phyloP scores from a whole-genome alignment of 2,329 filamentous ascomycete genomes.

The Pyrenophora tritici-repentis region DNA sequence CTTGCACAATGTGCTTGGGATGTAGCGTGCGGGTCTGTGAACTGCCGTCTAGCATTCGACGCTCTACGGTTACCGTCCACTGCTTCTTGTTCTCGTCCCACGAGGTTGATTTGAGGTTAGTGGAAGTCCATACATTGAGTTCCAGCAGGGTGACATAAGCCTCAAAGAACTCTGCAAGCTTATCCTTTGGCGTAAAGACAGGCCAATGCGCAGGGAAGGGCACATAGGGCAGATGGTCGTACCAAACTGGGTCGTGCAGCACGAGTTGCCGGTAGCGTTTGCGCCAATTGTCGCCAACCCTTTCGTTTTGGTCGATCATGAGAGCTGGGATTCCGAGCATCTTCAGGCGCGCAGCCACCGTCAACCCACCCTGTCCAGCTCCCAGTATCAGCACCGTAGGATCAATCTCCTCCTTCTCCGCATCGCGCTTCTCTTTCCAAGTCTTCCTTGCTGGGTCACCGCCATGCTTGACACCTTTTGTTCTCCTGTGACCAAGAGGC shows the following conservation, averaged over 20 bases:
- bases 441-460: conserved; percentile 37
- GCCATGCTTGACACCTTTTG: conserved; percentile 38
- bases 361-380: conserved; percentile 53
- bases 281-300: conserved; percentile 54
- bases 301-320: conserved; percentile 51
- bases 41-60: conserved; percentile 27
- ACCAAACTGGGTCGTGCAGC: conserved; percentile 49
- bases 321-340: conserved; percentile 51
- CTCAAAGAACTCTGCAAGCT: conserved; percentile 47
- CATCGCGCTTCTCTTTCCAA: conserved; percentile 39
- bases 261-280: conserved; percentile 54
- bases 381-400: conserved; percentile 43
- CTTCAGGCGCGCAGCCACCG: conserved; percentile 51
- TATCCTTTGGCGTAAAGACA: conserved; percentile 41
- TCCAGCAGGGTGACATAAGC: conserved; percentile 45
- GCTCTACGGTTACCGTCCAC: conserved; percentile 48
- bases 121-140: conserved; percentile 49
- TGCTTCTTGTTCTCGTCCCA: conserved; percentile 46
- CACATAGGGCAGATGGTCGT: conserved; percentile 48
- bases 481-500: conserved; percentile 27
- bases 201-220: conserved; percentile 42
- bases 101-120: conserved; percentile 42
- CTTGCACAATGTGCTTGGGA: conserved; percentile 38
- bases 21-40: conserved; percentile 31
- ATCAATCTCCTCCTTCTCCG: conserved; percentile 31